Evolutionary conservation across 148 eudicot genomes (phyloP), one percentile per base, ranked within the genome.

Genomic region (Fallopia convolvulus): DNA sequence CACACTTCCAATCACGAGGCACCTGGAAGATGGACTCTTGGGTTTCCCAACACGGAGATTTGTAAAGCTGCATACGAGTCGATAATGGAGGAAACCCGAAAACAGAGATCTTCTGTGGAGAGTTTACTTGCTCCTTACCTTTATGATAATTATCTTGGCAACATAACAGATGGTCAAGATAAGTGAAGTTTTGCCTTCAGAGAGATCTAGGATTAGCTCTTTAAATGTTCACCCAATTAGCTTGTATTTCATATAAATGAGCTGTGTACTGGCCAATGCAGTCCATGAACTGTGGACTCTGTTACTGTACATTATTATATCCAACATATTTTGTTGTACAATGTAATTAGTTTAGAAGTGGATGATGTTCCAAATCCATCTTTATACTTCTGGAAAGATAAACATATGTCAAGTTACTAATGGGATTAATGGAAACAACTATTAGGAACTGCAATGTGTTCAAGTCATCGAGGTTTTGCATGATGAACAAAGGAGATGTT

Each of bases 21-120:
- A 17, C 81, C 82, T 77, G 86, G 85, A 10, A 87, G 82, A 81
- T 87, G 90, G 90, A 85, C 86, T 46, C 83, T 87, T 30, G 90
- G 90, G 75, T 87, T 85, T 77, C 18, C 85, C 20, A 79, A 85
- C 74, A 74, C 81, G 72, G 83, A 74, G 65, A 85, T 84, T 23
- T 87, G 90, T 30, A 80, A 80, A 63, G 82, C 83, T 76, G 90
- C 90, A 65, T 75, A 70, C 53, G 72, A 82, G 61, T 53, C 79
- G 42, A 77, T 87, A 78, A 63, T 76, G 58, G 86, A 85, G 76
- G 90, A 87, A 85, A 85, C 85, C 47, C 44, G 58, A 61, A 87
- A 83, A 81, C 90, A 83, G 79, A 73, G 88, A 70, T 85, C 85
- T 52, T 74, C 21, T 61, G 82, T 85, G 8, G 88, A 85, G 77